These are phyloP conservation scores for Amphirosellinia nigrospora DNA, from an alignment of 495 filamentous ascomycete species.

Conservation along the genomic window DNA sequence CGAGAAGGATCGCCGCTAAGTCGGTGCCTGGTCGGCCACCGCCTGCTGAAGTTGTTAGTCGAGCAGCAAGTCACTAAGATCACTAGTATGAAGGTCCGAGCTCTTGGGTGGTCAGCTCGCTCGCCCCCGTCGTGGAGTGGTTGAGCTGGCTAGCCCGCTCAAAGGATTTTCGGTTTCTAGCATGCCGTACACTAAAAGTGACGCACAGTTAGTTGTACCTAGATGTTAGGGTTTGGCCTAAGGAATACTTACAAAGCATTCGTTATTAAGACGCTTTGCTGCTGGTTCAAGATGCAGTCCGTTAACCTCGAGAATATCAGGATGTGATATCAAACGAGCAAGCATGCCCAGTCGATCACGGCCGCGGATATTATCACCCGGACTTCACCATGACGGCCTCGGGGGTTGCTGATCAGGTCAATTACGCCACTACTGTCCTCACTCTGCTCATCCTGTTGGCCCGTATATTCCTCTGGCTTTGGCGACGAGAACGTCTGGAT, in stretches of 20 bases:
- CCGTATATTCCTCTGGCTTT: conserved; percentile 31
- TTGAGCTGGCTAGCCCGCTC: background rate
- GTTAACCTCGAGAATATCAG: background rate
- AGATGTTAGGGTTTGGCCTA: background rate
- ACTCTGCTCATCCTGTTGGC: conserved; percentile 29
- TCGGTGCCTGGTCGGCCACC: background rate
- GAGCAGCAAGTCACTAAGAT: background rate
- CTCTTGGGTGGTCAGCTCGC: background rate
- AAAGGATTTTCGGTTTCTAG: background rate
- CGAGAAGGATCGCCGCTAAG: conserved; percentile 10
- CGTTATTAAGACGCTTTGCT: background rate
- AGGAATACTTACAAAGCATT: background rate
- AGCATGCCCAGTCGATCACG: background rate
- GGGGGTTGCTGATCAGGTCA: conserved; percentile 28
- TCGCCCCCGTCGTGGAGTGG: background rate
- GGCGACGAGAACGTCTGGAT: conserved; percentile 37
- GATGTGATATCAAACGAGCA: conserved; percentile 15
- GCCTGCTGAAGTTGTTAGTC: background rate
- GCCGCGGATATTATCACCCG: background rate
- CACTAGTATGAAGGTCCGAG: background rate
- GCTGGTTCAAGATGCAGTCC: background rate
- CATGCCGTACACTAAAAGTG: conserved; percentile 3
- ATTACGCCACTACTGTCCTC: conserved; percentile 31
- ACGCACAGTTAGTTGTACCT: background rate
- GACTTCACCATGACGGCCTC: conserved; percentile 7